Evolutionary conservation across 805 yeast species (phyloP), one percentile per base, ranked within the genome.

Genomic region (Wickerhamomyces alni): DNA sequence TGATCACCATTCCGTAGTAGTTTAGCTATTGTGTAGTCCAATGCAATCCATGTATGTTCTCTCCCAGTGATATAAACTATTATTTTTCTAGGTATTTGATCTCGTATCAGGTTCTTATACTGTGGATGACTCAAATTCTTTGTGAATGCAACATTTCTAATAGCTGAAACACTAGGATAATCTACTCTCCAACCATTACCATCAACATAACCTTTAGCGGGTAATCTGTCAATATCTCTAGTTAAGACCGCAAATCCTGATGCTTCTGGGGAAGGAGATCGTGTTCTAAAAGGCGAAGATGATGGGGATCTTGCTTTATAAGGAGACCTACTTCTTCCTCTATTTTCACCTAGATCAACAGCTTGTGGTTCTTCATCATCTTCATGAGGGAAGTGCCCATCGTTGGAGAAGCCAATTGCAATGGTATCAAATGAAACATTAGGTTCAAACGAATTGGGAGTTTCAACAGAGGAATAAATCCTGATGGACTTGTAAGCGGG

Each of bases 1-100:
- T 77, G 70, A 57, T 85, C 95, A 8, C 87, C 86, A 48, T 78
- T 65, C 47, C 74, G 77, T 3, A 81, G 58, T 11, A 81, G 61
- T 31, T 67, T 62, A 35, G 66, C 67, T 39, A 83, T 59, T 7
- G 76, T 64, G 80, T 85, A 85, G 57, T 85, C 95, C 21, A 85
- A 58, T 1, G 87, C 79, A 10, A 82, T 87, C 95, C 95, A 85
- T 0, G 93, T 81, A 62, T 84, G 91, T 40, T 65, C 69, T 43
- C 91, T 64, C 3, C 87, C 94, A 47, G 80, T 69, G 24, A 85
- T 65, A 53, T 82, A 82, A 22, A 81, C 77, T 55, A 84, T 53
- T 5, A 83, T 65, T 2, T 72, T 70, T 50, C 88, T 65, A 29
- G 63, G 61, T 5, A 48, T 43, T 25, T 49, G 52, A 6, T 36